Percentiles rank a stretch among this genome's conserved stretches.
Conservation (phyloP, 306 rosid species). For the Cicer arietinum region DNA sequence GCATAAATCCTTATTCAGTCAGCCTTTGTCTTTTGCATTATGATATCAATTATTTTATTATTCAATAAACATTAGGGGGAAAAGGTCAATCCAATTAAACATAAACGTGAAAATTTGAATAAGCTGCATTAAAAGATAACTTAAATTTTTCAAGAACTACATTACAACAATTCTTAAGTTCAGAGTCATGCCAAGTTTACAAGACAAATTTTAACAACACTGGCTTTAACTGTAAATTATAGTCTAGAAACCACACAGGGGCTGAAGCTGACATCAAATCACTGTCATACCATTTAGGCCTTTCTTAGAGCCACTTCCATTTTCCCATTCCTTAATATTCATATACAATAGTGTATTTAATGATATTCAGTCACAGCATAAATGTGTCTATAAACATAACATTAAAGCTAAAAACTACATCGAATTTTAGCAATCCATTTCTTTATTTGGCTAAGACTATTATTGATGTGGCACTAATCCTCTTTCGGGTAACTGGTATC, state of each 20-base stretch:
- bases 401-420: slow-evolving; percentile 17
- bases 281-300: slow-evolving; percentile 22
- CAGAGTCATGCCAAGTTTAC: slow-evolving; percentile 25
- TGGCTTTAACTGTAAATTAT: slow-evolving; percentile 9
- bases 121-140: slow-evolving; percentile 21
- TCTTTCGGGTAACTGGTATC: background rate
- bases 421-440: slow-evolving; percentile 24
- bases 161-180: slow-evolving; percentile 38
- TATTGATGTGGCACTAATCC: slow-evolving; percentile 12
- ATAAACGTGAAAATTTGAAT: slow-evolving; percentile 30
- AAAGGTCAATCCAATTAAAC: slow-evolving; percentile 8
- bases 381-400: slow-evolving; percentile 9
- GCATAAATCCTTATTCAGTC: slow-evolving; percentile 27
- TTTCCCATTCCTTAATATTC: slow-evolving; percentile 39
- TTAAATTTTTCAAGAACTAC: slow-evolving; percentile 20
- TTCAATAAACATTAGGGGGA: slow-evolving; percentile 14
- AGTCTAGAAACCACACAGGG: slow-evolving; percentile 5
- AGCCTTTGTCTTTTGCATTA: slow-evolving; percentile 16
- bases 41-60: slow-evolving; percentile 25
- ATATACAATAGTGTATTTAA: slow-evolving; percentile 6
- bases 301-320: slow-evolving; percentile 15
- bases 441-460: slow-evolving; percentile 16
- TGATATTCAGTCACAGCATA: slow-evolving; percentile 27
- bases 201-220: slow-evolving; percentile 23
- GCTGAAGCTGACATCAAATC: slow-evolving; percentile 42